Conservation (phyloP, 108 stramenopile genomes). For the Pseudonitzschia pungens region DNA sequence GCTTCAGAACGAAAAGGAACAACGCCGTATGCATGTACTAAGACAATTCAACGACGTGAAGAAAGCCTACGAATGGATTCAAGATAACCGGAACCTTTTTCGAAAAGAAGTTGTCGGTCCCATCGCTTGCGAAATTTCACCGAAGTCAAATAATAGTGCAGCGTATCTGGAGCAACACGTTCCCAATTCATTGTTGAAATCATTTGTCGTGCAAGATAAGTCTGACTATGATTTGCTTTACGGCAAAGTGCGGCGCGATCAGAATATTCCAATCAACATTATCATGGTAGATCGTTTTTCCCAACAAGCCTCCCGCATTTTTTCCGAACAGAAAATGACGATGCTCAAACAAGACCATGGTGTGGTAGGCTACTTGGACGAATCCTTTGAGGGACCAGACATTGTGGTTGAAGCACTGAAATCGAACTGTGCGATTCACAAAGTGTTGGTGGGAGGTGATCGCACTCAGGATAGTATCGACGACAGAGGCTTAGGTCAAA, state of each 20-base stretch:
- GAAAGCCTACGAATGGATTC: constrained; percentile 54
- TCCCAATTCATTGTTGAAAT: constrained; percentile 46
- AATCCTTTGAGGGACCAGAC: constrained; percentile 65
- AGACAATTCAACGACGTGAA: constrained; percentile 35
- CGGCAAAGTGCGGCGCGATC: constrained; percentile 54
- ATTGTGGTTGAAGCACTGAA: constrained; percentile 73
- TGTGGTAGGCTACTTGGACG: constrained; percentile 78
- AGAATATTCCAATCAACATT: constrained; percentile 60
- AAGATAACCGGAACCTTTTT: constrained; percentile 64
- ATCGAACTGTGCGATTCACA: constrained; percentile 54
- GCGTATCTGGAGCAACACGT: constrained; percentile 76
- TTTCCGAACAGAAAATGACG: constrained; percentile 62
- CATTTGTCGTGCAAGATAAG: constrained; percentile 73
- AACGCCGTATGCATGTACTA: constrained; percentile 47
- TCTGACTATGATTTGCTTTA: constrained; percentile 82
- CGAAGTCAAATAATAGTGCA: constrained; percentile 50
- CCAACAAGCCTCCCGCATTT: constrained; percentile 38
- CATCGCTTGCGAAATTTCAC: constrained; percentile 65
- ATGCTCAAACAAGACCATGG: constrained; percentile 66
- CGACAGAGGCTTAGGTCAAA: constrained; percentile 43
- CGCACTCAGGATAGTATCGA: constrained; percentile 60
- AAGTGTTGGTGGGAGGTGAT: constrained; percentile 74
- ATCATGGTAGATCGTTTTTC: constrained; percentile 37
- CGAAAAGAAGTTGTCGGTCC: constrained; percentile 79
- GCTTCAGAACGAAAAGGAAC: constrained; percentile 62